Conservation (phyloP, 176 grass and related monocot genomes). For the Avena eriantha region DNA sequence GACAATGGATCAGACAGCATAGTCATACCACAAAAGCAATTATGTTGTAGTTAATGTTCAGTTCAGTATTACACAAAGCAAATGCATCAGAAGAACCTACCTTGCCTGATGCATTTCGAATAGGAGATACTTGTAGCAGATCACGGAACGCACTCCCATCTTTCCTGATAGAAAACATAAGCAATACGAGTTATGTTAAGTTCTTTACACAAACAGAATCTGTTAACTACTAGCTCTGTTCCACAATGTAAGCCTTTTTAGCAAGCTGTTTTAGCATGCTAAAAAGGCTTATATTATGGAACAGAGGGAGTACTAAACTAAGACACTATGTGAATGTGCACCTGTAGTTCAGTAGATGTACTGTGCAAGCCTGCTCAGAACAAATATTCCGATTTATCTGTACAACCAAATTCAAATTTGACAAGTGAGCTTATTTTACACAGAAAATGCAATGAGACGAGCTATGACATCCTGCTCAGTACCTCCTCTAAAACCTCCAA, state of each 20-base stretch:
- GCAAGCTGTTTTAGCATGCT: no score
- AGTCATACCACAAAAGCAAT: not conserved
- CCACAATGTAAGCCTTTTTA: no score
- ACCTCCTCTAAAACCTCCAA: constrained; percentile 79
- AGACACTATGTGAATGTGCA: constrained; percentile 26
- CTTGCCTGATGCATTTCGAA: constrained; percentile 91
- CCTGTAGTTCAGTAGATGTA: constrained; percentile 85
- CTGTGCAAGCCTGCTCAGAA: constrained; percentile 67
- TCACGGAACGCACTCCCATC: constrained; percentile 79
- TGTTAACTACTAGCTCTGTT: constrained; percentile 24
- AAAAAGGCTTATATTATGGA: no score
- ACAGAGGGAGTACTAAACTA: no score
- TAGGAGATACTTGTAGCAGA: constrained; percentile 86
- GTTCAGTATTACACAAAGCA: constrained; percentile 4
- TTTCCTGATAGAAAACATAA: constrained; percentile 70
- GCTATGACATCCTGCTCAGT: constrained; percentile 22
- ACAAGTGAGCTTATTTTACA: constrained; percentile 17
- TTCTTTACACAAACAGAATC: constrained; percentile 9
- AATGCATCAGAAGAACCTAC: constrained; percentile 43
- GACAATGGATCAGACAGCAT: not conserved
- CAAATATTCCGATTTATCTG: constrained; percentile 84
- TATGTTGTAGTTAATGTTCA: not conserved
- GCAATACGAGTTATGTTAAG: constrained; percentile 24
- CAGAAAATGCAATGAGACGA: constrained; percentile 21
- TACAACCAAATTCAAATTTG: constrained; percentile 32